Evolutionary conservation across 2,329 filamentous ascomycete genomes (phyloP).

Genomic region (Pseudogymnoascus verrucosus): DNA sequence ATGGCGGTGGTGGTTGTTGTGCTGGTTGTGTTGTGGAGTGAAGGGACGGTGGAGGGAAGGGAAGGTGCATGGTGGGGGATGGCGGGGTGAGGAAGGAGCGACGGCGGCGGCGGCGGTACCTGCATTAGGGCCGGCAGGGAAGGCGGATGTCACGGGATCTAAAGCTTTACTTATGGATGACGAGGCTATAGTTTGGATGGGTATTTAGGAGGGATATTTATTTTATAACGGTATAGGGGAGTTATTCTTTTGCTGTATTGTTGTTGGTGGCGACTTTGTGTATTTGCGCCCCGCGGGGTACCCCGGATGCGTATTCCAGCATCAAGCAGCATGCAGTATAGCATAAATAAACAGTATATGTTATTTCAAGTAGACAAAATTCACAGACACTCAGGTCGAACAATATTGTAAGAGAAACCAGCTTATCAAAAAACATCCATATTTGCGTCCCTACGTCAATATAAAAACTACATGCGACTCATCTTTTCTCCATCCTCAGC

Average conservation of each 20-base stretch:
- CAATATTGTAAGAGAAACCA: neutral
- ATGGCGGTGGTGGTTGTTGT: neutral
- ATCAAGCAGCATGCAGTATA: neutral
- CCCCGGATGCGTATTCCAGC: neutral
- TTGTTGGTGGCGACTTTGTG: neutral
- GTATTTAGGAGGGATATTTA: neutral
- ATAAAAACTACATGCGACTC: conserved; percentile 12
- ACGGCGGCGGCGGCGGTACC: neutral
- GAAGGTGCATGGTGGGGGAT: neutral
- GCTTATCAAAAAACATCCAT: neutral
- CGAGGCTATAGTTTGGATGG: neutral
- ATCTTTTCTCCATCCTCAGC: conserved; percentile 75
- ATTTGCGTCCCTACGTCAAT: neutral
- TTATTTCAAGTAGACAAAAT: neutral
- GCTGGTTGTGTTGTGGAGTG: neutral
- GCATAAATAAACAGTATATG: neutral
- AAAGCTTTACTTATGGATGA: neutral
- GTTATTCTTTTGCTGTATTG: neutral
- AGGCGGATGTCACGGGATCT: neutral
- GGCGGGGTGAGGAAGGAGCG: neutral
- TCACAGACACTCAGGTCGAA: neutral
- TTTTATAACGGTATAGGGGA: neutral
- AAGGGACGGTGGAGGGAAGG: neutral
- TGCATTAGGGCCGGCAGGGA: neutral
- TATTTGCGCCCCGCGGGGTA: neutral